A percentile compares a stretch with the other conserved stretches of the same genome.
Conservation (phyloP, 2,329 filamentous ascomycete genomes). For the Geosmithia morbida region DNA sequence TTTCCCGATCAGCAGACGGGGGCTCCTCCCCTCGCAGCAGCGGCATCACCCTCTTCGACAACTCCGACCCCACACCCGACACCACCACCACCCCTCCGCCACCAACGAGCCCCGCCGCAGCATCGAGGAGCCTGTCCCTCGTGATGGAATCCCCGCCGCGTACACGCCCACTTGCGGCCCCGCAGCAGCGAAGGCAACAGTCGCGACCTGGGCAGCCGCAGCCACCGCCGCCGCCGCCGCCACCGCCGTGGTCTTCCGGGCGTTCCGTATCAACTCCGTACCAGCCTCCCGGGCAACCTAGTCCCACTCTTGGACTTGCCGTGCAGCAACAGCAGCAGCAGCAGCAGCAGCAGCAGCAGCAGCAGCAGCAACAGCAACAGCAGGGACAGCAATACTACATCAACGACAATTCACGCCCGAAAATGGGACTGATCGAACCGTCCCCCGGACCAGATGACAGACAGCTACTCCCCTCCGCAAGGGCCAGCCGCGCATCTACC, state of each 20-base stretch:
- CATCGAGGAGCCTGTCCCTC: constrained; percentile 25
- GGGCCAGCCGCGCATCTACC: background rate
- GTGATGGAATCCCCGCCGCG: constrained; percentile 30
- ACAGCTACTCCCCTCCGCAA: constrained; percentile 6
- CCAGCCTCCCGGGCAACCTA: constrained; percentile 23
- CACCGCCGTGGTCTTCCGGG: constrained; percentile 14
- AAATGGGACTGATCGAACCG: constrained; percentile 21
- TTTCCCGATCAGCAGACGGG: background rate
- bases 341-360: background rate
- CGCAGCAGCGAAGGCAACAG: background rate
- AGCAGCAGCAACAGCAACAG: background rate
- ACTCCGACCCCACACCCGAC: too few relatives aligned
- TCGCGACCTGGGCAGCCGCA: background rate
- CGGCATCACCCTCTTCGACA: constrained; percentile 2
- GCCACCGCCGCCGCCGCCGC: background rate
- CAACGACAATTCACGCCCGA: constrained; percentile 8
- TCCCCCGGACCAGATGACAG: constrained; percentile 12
- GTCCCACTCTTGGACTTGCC: constrained; percentile 24
- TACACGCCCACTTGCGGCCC: constrained; percentile 10
- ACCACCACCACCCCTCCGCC: background rate
- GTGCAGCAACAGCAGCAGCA: constrained; percentile 7
- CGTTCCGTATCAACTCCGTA: constrained; percentile 10
- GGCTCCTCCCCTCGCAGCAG: constrained; percentile 1
- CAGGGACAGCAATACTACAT: background rate
- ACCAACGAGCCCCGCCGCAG: constrained; percentile 1